Conservation (phyloP, 257 asterid genomes). For the Solanum pinnatisectum region DNA sequence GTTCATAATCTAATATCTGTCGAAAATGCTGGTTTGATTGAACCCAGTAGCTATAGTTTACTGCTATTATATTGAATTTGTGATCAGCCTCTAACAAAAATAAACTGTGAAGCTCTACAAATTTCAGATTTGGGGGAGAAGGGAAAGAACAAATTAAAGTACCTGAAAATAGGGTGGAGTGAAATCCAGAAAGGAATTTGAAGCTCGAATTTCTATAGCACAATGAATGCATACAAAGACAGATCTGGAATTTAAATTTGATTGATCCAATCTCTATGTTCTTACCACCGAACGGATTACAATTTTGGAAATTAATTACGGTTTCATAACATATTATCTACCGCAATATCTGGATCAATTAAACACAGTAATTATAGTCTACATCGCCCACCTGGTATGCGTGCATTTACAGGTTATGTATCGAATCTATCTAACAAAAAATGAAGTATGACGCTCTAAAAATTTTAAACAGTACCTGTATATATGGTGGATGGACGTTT, state of each 20-base stretch:
- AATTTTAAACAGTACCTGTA: background rate
- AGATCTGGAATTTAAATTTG: background rate
- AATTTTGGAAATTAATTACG: background rate
- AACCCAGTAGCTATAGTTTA: background rate
- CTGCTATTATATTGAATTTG: background rate
- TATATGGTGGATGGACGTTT: background rate
- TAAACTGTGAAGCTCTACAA: background rate
- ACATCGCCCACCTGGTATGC: background rate
- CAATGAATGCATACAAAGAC: background rate
- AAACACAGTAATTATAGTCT: background rate
- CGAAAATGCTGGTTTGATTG: background rate
- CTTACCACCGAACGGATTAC: background rate
- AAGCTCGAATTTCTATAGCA: background rate
- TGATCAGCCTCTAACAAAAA: background rate
- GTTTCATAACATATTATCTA: background rate
- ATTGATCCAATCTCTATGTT: background rate
- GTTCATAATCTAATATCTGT: background rate
- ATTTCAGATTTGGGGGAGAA: background rate
- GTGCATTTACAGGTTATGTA: background rate
- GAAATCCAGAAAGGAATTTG: constrained; percentile 3
- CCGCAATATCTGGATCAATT: background rate
- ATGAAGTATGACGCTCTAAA: background rate
- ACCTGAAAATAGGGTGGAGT: constrained; percentile 49
- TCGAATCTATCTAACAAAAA: background rate
- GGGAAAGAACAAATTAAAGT: background rate